A percentile compares a stretch with the other conserved stretches of the same genome.
Evolutionary conservation across 768 basidiomycete species (phyloP).

Genomic region (Pisolithus orientalis): DNA sequence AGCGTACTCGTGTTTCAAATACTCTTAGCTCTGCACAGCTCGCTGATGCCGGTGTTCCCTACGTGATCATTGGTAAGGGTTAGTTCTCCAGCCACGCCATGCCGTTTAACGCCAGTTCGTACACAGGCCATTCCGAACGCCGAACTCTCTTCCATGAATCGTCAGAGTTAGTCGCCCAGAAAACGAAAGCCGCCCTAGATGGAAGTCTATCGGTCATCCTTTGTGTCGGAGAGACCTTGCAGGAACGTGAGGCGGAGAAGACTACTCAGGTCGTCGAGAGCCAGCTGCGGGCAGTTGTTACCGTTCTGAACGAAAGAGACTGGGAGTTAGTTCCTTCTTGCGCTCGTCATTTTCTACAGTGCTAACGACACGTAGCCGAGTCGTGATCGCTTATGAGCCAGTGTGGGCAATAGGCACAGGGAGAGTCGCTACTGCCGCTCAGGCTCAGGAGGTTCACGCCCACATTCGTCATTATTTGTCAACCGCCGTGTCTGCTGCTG

Average conservation of each 20-base stretch:
- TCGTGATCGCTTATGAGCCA: slow-evolving; percentile 95
- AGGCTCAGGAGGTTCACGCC: slow-evolving; percentile 90
- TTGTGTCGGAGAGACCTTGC: slow-evolving; percentile 92
- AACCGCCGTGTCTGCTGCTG: slow-evolving; percentile 54
- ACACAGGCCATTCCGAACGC: slow-evolving; percentile 88
- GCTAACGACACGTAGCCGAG: slow-evolving; percentile 43
- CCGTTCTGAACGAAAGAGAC: slow-evolving; percentile 51
- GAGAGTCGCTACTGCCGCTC: slow-evolving; percentile 84
- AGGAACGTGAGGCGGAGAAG: slow-evolving; percentile 73
- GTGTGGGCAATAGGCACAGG: slow-evolving; percentile 99
- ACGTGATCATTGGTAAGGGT: slow-evolving; percentile 78
- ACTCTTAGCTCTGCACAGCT: slow-evolving; percentile 69
- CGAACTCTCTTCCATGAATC: slow-evolving; percentile 89
- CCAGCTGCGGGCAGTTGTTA: slow-evolving; percentile 75
- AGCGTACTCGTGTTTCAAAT: not conserved
- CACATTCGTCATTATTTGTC: slow-evolving; percentile 74
- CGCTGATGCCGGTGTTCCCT: slow-evolving; percentile 78
- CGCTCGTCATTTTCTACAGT: not conserved
- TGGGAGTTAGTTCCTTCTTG: slow-evolving; percentile 63
- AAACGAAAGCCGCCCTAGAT: slow-evolving; percentile 79
- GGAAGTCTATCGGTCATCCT: slow-evolving; percentile 81
- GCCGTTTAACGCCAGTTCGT: not conserved
- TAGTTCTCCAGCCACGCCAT: not conserved
- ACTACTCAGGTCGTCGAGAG: slow-evolving; percentile 76
- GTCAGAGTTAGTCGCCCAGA: slow-evolving; percentile 74